Base-by-base conservation (phyloP, 441 rosid genomes). In the Jatropha multifida region DNA sequence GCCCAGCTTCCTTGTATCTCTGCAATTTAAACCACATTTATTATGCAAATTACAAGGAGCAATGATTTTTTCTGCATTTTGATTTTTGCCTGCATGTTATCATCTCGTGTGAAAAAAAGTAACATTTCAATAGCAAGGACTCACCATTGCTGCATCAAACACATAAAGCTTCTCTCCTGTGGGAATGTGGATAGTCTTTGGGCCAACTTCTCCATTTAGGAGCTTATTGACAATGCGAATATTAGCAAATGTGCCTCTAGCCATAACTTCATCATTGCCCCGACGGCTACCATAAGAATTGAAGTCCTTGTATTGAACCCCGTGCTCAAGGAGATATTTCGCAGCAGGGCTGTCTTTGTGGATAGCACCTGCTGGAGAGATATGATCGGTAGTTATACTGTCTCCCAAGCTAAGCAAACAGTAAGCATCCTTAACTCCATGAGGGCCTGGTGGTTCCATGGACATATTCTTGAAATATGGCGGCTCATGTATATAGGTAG, bases 261-360 rank as follows among this genome's bases (percentile, higher is more conserved):
- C 98, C 99, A 96, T 96, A 52, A 96, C 84, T 78, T 94, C 97
- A 73, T 96, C 98, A 42, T 96, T 94, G 4, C 98, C 99, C 71
- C 98, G 97, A 20, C 98, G 98, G 84, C 99, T 96, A 76, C 99
- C 98, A 69, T 96, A 96, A 9, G 98, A 92, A 80, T 94, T 96
- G 80, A 96, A 94, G 86, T 96, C 98, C 82, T 82, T 91, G 69
- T 81, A 90, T 1, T 91, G 96, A 78, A 96, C 99, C 23, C 96
- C 96, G 48, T 85, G 90, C 68, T 91, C 98, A 37, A 94, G 82
- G 79, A 94, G 98, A 76, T 4, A 96, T 79, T 90, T 91, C 27
- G 99, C 99, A 68, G 99, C 92, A 4, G 98, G 96, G 79, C 97
- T 94, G 78, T 96, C 99, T 79, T 90, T 94, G 72, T 96, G 94